Base-by-base conservation (phyloP, 306 rosid genomes). In the Citrullus amarus region DNA sequence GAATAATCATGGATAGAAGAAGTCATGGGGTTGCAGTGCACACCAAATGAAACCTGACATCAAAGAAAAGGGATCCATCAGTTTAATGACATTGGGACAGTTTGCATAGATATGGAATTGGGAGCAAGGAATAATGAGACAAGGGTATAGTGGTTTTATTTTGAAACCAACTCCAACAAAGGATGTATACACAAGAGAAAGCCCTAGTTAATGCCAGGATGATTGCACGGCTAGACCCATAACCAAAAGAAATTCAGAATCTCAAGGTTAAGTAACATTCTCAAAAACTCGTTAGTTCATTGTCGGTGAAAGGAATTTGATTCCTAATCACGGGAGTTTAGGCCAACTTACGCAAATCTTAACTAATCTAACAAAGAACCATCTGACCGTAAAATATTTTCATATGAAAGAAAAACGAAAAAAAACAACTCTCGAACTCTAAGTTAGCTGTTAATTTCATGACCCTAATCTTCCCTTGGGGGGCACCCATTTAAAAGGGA, bases 1-100 rank as follows among this genome's bases (percentile, higher is more conserved):
- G 89, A 88, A 79, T 79, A 81, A 78, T 82, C 82, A 22, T 82
- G 82, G 68, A 66, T 84, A 32, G 91, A 83, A 55, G 90, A 88
- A 79, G 88, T 86, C 91, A 88, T 88, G 82, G 83, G 85, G 86
- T 61, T 36, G 70, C 46, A 70, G 67, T 43, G 82, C 34, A 55
- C 76, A 41, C 79, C 20, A 66, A 78, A 73, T 25, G 39, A 83
- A 75, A 79, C 78, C 88, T 87, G 75, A 75, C 78, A 86, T 78
- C 62, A 73, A 60, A 80, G 82, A 44, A 56, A 54, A 57, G 18
- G 59, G 50, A 60, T 8, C 48, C 59, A 38, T 22, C 76, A 73
- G 28, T 28, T 76, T 30, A 56, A 25, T 67, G 80, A 62, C 22
- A 55, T 30, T 44, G 77, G 75, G 58, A 56, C 50, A 2, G 59